Conservation (phyloP, 192 early-diverging fungal genomes). For the Borealophlyctis nickersoniae region DNA sequence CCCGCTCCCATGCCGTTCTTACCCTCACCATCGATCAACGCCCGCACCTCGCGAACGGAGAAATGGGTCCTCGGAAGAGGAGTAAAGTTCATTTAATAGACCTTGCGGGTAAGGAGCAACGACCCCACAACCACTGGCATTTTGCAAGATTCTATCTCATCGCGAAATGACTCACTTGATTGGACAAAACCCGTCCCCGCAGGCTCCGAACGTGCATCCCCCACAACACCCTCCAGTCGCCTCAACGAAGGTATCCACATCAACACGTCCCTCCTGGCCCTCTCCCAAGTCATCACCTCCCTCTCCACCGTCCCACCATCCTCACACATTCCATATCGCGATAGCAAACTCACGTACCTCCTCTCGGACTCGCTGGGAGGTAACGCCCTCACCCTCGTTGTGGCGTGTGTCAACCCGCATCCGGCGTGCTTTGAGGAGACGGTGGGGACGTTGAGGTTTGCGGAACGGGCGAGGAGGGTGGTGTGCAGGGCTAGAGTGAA, state of each 20-base stretch:
- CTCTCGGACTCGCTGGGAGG: constrained; percentile 51
- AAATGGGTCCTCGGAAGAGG: constrained; percentile 20
- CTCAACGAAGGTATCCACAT: constrained; percentile 78
- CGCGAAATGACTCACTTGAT: too few relatives aligned
- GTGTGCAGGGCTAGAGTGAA: constrained; percentile 28
- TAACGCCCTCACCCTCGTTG: constrained; percentile 50
- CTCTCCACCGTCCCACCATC: constrained; percentile 36
- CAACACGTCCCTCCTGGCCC: constrained; percentile 73
- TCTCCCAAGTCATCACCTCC: constrained; percentile 85
- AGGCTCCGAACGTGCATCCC: constrained; percentile 86
- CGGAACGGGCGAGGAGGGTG: constrained; percentile 39
- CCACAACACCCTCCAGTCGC: constrained; percentile 61
- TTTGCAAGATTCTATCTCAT: too few relatives aligned
- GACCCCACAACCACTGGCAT: too few relatives aligned
- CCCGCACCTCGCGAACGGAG: background rate
- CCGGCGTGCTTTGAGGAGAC: constrained; percentile 30
- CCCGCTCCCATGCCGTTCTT: constrained; percentile 73
- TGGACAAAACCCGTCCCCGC: constrained; percentile 33
- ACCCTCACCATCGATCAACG: constrained; percentile 71
- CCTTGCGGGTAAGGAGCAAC: constrained; percentile 65
- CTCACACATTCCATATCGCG: constrained; percentile 50
- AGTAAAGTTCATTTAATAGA: constrained; percentile 71
- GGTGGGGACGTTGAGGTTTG: constrained; percentile 33
- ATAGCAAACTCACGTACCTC: constrained; percentile 53
- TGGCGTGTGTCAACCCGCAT: constrained; percentile 46